Conservation (phyloP, 2,329 filamentous ascomycete genomes). For the Ambrosiella beaveri region DNA sequence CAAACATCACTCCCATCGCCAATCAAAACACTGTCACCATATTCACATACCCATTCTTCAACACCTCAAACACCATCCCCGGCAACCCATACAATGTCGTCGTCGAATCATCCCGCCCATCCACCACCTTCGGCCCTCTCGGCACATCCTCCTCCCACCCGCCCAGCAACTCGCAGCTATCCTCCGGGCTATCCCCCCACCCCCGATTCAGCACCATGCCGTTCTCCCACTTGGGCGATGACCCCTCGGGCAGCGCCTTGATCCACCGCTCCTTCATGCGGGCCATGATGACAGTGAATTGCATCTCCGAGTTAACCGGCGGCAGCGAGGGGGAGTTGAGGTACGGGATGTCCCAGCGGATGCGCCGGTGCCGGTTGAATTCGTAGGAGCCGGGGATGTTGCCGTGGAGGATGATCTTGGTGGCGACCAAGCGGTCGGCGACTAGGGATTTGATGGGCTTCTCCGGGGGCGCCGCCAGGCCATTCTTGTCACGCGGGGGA, state of each 20-base stretch:
- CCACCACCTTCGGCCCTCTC: conserved; percentile 24
- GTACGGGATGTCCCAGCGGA: conserved; percentile 64
- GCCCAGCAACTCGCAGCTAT: conserved; percentile 69
- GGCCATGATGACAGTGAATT: conserved; percentile 55
- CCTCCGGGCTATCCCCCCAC: conserved; percentile 81
- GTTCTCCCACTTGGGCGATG: conserved; percentile 34
- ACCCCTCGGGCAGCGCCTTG: conserved; percentile 40
- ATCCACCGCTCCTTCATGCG: conserved; percentile 54
- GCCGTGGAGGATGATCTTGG: conserved; percentile 82
- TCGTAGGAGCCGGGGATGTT: conserved; percentile 93
- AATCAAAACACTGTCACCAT: conserved; percentile 70
- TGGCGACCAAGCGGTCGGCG: conserved; percentile 59
- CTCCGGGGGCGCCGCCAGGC: conserved; percentile 12
- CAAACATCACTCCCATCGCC: neutral
- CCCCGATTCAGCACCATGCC: conserved; percentile 85
- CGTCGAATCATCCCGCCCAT: conserved; percentile 41
- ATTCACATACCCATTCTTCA: conserved; percentile 82
- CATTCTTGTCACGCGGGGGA: conserved; percentile 31
- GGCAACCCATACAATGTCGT: conserved; percentile 89
- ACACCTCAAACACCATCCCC: conserved; percentile 83
- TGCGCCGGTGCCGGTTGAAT: conserved; percentile 84
- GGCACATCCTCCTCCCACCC: conserved; percentile 62
- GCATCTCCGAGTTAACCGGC: conserved; percentile 50
- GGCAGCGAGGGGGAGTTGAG: conserved; percentile 18
- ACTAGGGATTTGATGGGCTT: conserved; percentile 22